phyloP scores from a whole-genome alignment of 2,329 filamentous ascomycete species.

The Aspergillus sergii region DNA sequence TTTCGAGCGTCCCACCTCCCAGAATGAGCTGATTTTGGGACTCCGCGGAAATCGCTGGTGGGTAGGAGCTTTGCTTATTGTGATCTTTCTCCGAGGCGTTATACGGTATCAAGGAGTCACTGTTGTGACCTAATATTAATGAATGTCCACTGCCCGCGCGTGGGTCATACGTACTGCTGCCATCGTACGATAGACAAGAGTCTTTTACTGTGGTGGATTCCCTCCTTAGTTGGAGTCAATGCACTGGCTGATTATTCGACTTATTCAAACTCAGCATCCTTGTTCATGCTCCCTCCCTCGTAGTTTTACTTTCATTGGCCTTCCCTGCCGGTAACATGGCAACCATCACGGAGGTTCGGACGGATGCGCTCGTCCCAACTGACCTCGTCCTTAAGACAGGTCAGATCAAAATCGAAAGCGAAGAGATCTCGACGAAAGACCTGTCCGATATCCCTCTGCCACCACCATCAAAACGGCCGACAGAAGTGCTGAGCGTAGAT shows the following conservation, averaged over 20 bases:
- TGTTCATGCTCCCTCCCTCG: background rate
- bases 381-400: slow-evolving; percentile 22
- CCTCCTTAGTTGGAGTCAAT: background rate
- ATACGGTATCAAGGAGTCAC: background rate
- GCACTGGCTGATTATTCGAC: background rate
- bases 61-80: background rate
- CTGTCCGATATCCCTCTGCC: slow-evolving; percentile 65
- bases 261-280: background rate
- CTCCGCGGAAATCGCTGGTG: slow-evolving; percentile 2
- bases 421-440: slow-evolving; percentile 25
- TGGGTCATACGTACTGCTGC: background rate
- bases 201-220: background rate
- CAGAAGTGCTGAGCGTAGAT: slow-evolving; percentile 71
- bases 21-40: background rate
- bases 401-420: slow-evolving; percentile 30
- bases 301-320: background rate
- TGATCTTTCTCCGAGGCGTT: slow-evolving; percentile 3
- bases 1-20: background rate
- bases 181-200: background rate
- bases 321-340: slow-evolving; percentile 24
- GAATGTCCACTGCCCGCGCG: background rate
- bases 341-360: slow-evolving; percentile 28
- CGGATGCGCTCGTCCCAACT: slow-evolving; percentile 18
- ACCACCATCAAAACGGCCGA: slow-evolving; percentile 60
- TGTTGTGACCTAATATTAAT: background rate